These are phyloP conservation scores for Gorgonomyces haynaldii DNA, from an alignment of 192 early-diverging fungal genomes.

Conservation along the genomic window DNA sequence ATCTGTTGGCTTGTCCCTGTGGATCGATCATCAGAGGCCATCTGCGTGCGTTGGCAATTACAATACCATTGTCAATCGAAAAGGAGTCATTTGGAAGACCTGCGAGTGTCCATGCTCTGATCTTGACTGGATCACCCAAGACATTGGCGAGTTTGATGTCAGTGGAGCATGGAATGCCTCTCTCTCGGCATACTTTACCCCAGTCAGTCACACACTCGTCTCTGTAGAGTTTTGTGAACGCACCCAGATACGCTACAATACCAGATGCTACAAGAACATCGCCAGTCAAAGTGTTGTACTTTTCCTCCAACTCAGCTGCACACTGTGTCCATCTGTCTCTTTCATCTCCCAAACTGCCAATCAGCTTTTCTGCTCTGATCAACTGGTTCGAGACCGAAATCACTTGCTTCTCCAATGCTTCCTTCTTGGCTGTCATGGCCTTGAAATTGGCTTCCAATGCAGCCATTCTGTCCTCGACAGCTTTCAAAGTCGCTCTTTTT, in stretches of 20 bases:
- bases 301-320: conserved; percentile 35
- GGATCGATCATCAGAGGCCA: conserved; percentile 56
- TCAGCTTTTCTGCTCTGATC: conserved; percentile 48
- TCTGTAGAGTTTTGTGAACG: conserved; percentile 46
- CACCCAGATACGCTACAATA: conserved; percentile 48
- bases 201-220: conserved; percentile 43
- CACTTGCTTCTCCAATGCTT: conserved; percentile 43
- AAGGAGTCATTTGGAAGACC: conserved; percentile 50
- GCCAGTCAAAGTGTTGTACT: conserved; percentile 38
- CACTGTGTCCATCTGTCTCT: conserved; percentile 48
- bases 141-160: conserved; percentile 35
- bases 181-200: conserved; percentile 28
- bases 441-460: conserved; percentile 42
- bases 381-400: conserved; percentile 48
- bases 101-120: conserved; percentile 40
- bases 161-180: conserved; percentile 43
- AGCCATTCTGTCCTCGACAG: conserved; percentile 46
- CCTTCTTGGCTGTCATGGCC: conserved; percentile 45
- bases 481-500: conserved; percentile 44
- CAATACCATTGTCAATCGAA: conserved; percentile 49
- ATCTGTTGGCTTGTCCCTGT: conserved; percentile 48
- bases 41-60: conserved; percentile 42
- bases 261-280: conserved; percentile 49
- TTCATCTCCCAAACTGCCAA: conserved; percentile 48
- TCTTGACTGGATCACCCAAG: conserved; percentile 44